These are phyloP conservation scores for Mycena crocata DNA, from an alignment of 768 basidiomycete species.

Conservation along the genomic window DNA sequence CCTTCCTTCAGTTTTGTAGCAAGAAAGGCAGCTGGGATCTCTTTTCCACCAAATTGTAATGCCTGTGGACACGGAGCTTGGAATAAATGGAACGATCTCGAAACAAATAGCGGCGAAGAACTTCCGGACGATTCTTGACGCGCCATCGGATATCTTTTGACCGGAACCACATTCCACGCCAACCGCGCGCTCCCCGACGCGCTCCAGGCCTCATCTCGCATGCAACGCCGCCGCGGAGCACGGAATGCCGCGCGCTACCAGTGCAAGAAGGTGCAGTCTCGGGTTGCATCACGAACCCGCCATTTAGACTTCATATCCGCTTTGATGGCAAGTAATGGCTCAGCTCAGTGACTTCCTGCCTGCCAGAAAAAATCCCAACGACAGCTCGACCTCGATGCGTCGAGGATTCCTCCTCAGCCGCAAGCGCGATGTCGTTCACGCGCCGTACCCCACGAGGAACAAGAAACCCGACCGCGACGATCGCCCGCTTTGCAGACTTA, in stretches of 20 bases:
- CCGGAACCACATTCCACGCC: neutral
- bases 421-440: constrained; percentile 1
- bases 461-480: constrained; percentile 21
- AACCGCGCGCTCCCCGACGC: neutral
- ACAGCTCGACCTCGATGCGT: too few species aligned
- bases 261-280: neutral
- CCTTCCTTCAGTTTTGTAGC: too few species aligned
- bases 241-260: neutral
- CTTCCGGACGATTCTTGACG: too few species aligned
- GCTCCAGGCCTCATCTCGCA: neutral
- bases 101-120: too few species aligned
- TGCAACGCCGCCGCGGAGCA: neutral
- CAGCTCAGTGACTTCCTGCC: neutral
- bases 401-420: constrained; percentile 12
- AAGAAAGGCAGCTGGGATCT: too few species aligned
- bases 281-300: constrained; percentile 9
- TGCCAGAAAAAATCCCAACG: neutral
- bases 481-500: constrained; percentile 20
- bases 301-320: constrained; percentile 1
- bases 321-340: neutral
- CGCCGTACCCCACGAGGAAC: constrained; percentile 29
- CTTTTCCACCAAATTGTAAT: too few species aligned
- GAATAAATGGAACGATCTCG: too few species aligned
- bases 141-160: neutral
- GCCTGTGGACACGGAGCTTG: too few species aligned